These are phyloP conservation scores for Aspergillus ruber DNA, from an alignment of 2,329 filamentous ascomycete species.

Conservation along the genomic window DNA sequence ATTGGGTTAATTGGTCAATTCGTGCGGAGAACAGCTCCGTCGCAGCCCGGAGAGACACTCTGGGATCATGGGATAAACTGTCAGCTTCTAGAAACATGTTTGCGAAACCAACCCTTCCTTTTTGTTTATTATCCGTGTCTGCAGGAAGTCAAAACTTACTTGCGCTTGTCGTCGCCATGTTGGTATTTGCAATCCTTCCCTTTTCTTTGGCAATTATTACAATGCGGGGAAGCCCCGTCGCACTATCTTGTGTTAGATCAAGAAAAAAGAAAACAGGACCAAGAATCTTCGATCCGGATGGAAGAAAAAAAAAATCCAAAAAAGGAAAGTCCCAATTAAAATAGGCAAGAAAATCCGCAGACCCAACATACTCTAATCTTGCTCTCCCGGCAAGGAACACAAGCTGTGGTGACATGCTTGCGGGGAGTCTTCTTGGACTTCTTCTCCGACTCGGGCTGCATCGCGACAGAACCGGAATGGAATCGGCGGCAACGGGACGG, in stretches of 20 bases:
- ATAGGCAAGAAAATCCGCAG: neutral
- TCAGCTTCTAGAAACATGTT: slow-evolving; percentile 1
- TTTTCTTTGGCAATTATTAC: slow-evolving; percentile 34
- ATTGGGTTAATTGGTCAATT: slow-evolving; percentile 34
- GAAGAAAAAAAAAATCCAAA: neutral
- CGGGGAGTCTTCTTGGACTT: slow-evolving; percentile 26
- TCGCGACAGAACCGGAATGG: slow-evolving; percentile 5
- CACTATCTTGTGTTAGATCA: slow-evolving; percentile 19
- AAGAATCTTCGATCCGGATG: neutral
- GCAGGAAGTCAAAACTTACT: slow-evolving; percentile 21
- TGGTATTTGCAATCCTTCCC: slow-evolving; percentile 35
- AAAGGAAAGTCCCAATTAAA: slow-evolving; percentile 3
- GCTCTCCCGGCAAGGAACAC: slow-evolving; percentile 41
- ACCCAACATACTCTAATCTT: slow-evolving; percentile 35
- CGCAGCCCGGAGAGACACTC: slow-evolving; percentile 30
- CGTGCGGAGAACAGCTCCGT: slow-evolving; percentile 32
- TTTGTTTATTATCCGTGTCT: neutral
- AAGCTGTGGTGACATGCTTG: slow-evolving; percentile 41
- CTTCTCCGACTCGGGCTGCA: slow-evolving; percentile 20
- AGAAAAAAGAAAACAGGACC: slow-evolving; percentile 1
- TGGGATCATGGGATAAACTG: slow-evolving; percentile 8
- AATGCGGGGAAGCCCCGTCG: slow-evolving; percentile 32
- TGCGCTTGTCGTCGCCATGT: slow-evolving; percentile 35
- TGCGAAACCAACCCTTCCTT: neutral
- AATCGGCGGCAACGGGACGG: neutral